These are phyloP conservation scores for Backusella circina DNA, from an alignment of 192 early-diverging fungal species.

Conservation along the genomic window DNA sequence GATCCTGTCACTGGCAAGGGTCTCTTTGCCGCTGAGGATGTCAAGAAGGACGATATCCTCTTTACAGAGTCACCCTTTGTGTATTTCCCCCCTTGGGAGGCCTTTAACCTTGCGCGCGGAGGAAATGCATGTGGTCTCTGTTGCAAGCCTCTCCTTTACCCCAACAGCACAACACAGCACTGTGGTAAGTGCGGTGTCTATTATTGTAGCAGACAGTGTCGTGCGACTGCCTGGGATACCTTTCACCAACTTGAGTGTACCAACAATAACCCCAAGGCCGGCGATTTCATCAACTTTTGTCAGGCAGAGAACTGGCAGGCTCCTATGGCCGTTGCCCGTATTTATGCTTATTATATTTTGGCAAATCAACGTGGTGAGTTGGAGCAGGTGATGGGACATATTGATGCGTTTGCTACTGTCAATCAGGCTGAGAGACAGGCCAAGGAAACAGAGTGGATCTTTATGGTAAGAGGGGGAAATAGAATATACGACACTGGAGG, in stretches of 20 bases:
- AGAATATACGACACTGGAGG: too few species aligned
- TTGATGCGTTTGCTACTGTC: constrained; percentile 54
- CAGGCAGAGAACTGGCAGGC: constrained; percentile 42
- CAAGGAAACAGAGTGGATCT: constrained; percentile 53
- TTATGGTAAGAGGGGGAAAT: constrained; percentile 38
- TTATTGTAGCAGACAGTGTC: constrained; percentile 49
- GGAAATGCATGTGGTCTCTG: constrained; percentile 55
- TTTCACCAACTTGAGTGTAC: constrained; percentile 46
- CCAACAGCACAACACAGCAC: constrained; percentile 28
- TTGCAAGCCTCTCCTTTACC: constrained; percentile 41
- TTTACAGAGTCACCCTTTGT: constrained; percentile 57
- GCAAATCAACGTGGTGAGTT: constrained; percentile 46
- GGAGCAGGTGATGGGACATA: constrained; percentile 37
- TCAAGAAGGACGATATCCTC: constrained; percentile 42
- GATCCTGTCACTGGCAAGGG: constrained; percentile 44
- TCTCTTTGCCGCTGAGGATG: constrained; percentile 51
- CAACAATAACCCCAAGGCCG: constrained; percentile 37
- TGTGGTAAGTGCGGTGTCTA: constrained; percentile 38
- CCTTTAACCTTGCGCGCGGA: constrained; percentile 37
- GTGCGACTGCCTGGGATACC: constrained; percentile 42
- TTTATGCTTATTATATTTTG: constrained; percentile 42
- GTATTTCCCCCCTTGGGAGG: constrained; percentile 56
- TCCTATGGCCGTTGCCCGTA: constrained; percentile 44
- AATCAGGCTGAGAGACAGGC: constrained; percentile 51
- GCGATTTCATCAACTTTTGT: constrained; percentile 42